Conservation (phyloP, 495 filamentous ascomycete species). For the Neurospora terricola region DNA sequence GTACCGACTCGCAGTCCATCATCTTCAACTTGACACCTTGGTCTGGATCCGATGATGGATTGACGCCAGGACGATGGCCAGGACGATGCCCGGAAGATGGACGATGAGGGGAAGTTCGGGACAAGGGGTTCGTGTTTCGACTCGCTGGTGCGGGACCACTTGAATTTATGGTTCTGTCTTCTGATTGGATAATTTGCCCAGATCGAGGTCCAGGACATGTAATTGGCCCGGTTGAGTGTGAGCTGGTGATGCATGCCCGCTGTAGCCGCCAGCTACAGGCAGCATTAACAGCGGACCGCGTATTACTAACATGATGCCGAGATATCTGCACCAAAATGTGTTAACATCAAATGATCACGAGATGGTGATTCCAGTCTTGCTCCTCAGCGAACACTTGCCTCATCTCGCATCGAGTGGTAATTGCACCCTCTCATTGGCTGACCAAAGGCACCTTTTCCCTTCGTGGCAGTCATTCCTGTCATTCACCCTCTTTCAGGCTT, state of each 20-base stretch:
- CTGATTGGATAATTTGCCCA: constrained; percentile 14
- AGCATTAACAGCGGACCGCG: neutral
- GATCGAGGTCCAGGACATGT: constrained; percentile 16
- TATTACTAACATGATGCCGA: neutral
- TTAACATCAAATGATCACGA: neutral
- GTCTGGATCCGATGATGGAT: neutral
- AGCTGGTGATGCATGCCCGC: constrained; percentile 11
- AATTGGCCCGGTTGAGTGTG: constrained; percentile 12
- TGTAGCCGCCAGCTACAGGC: neutral
- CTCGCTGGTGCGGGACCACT: constrained; percentile 12
- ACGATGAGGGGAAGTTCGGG: neutral
- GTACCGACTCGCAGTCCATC: neutral
- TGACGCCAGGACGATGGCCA: neutral
- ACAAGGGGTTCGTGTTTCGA: constrained; percentile 5
- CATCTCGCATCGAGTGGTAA: constrained; percentile 6
- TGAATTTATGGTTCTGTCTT: constrained; percentile 1
- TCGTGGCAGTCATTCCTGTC: constrained; percentile 5
- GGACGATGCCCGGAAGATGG: neutral
- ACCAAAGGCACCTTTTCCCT: neutral
- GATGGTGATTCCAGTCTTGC: neutral
- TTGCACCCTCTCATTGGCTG: constrained; percentile 11
- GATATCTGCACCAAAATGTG: neutral
- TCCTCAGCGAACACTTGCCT: constrained; percentile 11
- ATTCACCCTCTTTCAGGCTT: constrained; percentile 10
- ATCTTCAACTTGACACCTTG: neutral